phyloP scores from a whole-genome alignment of 208 protist genomes.

The Crithidia bombi region DNA sequence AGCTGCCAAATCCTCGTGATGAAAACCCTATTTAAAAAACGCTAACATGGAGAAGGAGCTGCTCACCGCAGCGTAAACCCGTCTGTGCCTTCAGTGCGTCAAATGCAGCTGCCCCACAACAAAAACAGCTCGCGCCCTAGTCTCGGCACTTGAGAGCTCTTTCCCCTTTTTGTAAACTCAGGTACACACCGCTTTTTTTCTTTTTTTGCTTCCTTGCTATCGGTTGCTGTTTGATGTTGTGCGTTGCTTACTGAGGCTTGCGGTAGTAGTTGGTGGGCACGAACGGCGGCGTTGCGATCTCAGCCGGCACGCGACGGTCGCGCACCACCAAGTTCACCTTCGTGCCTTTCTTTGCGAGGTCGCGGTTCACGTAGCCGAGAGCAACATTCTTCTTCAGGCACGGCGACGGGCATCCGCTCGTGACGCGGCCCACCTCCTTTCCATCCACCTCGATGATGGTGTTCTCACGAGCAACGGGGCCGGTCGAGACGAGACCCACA shows the following conservation, averaged over 20 bases:
- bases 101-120: too few species aligned
- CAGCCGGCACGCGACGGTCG: constrained; percentile 68
- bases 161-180: too few species aligned
- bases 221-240: not conserved
- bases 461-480: constrained; percentile 89
- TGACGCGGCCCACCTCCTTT: constrained; percentile 89
- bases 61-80: too few species aligned
- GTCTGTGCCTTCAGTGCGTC: too few species aligned
- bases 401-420: constrained; percentile 90
- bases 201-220: not conserved
- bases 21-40: too few species aligned
- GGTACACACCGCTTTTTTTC: not conserved
- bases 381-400: constrained; percentile 90
- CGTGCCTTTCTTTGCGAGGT: constrained; percentile 71
- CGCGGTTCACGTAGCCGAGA: constrained; percentile 92
- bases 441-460: constrained; percentile 71
- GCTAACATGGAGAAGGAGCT: too few species aligned
- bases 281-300: constrained; percentile 93
- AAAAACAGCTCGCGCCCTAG: too few species aligned
- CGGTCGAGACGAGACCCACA: constrained; percentile 91
- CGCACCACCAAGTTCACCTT: constrained; percentile 92
- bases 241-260: constrained; percentile 29
- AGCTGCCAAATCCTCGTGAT: too few species aligned
- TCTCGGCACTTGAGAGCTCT: too few species aligned
- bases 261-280: constrained; percentile 76